These are phyloP conservation scores for Phytopythium aichiense DNA, from an alignment of 352 stramenopile genomes.

Conservation along the genomic window DNA sequence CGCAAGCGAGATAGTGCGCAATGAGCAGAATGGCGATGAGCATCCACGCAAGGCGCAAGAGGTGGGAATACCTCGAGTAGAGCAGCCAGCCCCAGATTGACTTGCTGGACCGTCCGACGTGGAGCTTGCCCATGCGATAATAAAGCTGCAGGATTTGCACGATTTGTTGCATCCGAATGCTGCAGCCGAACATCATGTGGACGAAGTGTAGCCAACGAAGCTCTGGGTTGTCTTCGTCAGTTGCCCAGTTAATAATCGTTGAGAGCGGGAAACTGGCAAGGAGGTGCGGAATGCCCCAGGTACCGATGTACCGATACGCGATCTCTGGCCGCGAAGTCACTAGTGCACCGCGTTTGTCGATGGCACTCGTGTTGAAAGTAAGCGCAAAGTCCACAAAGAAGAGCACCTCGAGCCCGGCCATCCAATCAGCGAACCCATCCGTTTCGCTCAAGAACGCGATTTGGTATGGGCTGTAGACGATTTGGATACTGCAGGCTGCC, in stretches of 20 bases:
- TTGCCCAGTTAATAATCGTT: neutral
- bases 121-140: conserved; percentile 16
- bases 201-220: conserved; percentile 4
- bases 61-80: conserved; percentile 44
- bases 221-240: neutral
- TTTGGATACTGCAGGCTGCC: conserved; percentile 16
- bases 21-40: conserved; percentile 35
- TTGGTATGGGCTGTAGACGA: conserved; percentile 31
- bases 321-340: conserved; percentile 33
- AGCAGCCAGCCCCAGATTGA: conserved; percentile 34
- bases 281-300: conserved; percentile 17
- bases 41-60: conserved; percentile 35
- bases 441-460: conserved; percentile 21
- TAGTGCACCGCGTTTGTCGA: conserved; percentile 28
- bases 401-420: conserved; percentile 16
- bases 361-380: conserved; percentile 41
- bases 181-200: conserved; percentile 15
- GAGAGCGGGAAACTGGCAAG: conserved; percentile 10
- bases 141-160: conserved; percentile 28
- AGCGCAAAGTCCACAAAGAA: conserved; percentile 39
- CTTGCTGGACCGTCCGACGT: conserved; percentile 21
- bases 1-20: conserved; percentile 46
- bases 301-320: conserved; percentile 25
- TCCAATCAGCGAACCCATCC: conserved; percentile 6
- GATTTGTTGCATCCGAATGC: conserved; percentile 19